Evolutionary conservation across 108 stramenopile genomes (phyloP), one percentile per base, ranked within the genome.

Genomic region (Fistulifera pelliculosa): DNA sequence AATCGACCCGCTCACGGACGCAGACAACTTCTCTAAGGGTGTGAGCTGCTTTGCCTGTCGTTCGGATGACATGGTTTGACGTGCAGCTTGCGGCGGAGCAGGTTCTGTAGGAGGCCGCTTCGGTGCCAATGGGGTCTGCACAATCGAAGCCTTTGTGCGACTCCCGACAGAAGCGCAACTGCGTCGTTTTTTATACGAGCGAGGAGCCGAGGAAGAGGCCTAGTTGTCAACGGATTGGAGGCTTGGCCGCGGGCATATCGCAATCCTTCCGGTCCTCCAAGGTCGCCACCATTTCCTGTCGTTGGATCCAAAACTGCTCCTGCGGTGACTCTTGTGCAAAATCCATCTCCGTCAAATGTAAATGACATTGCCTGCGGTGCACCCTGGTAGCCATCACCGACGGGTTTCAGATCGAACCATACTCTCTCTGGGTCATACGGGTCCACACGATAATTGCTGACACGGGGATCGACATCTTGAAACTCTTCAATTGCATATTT

Each of bases 281-380:
- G 56, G 27, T 72, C 72, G 26, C 81, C 81, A 21, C 71, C 76
- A 52, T 83, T 83, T 1, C 72, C 72, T 10, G 62, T 57, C 12
- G 74, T 49, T 8, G 81, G 81, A 58, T 83, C 81, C 50, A 83
- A 52, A 35, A 76, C 75, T 0, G 67, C 69, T 0, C 50, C 70
- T 28, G 68, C 73, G 4, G 78, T 84, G 17, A 84, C 62, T 6
- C 79, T 57, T 0, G 60, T 68, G 54, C 82, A 84, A 56, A 72
- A 77, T 11, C 82, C 76, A 47, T 84, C 76, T 41, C 80, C 71
- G 28, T 84, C 82, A 61, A 84, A 84, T 8, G 76, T 69, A 23
- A 84, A 75, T 27, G 69, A 69, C 47, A 66, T 61, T 6, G 69
- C 62, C 54, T 83, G 77, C 10, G 77, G 81, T 11, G 77, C 63